A percentile compares a stretch with the other conserved stretches of the same genome.
Evolutionary conservation across 1,139 yeast genomes (phyloP).

Genomic region (Wickerhamomyces sp.): DNA sequence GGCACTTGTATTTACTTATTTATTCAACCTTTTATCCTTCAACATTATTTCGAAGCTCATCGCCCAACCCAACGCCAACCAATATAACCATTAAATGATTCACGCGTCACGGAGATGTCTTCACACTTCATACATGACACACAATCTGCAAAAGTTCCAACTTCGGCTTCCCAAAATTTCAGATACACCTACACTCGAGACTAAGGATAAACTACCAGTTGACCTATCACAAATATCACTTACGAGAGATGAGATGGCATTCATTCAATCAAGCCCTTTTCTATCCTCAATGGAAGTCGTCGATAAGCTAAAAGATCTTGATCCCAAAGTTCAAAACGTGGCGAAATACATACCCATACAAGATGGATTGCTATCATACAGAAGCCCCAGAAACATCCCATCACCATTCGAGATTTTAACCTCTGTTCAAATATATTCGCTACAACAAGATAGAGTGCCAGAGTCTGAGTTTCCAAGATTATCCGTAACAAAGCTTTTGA

Average conservation of each 20-base stretch:
- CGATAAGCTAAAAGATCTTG: background rate
- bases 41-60: no score
- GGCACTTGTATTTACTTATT: no score
- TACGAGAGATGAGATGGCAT: background rate
- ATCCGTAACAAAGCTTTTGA: conserved; percentile 43
- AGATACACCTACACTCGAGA: no score
- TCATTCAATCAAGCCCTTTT: background rate
- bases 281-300: background rate
- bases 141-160: no score
- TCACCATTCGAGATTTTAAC: conserved; percentile 7
- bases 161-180: no score
- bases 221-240: no score
- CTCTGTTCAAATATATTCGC: background rate
- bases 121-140: no score
- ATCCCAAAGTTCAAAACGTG: background rate
- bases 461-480: conserved; percentile 28
- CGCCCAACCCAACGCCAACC: no score
- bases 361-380: conserved; percentile 1
- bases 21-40: no score
- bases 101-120: no score
- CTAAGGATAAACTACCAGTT: no score
- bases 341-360: conserved; percentile 5
- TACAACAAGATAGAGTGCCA: background rate
- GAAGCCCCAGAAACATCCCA: background rate
- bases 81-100: no score